A percentile compares a stretch with the other conserved stretches of the same genome.
Conservation (phyloP, 2,329 filamentous ascomycete species). For the Cladorrhinum sp. region DNA sequence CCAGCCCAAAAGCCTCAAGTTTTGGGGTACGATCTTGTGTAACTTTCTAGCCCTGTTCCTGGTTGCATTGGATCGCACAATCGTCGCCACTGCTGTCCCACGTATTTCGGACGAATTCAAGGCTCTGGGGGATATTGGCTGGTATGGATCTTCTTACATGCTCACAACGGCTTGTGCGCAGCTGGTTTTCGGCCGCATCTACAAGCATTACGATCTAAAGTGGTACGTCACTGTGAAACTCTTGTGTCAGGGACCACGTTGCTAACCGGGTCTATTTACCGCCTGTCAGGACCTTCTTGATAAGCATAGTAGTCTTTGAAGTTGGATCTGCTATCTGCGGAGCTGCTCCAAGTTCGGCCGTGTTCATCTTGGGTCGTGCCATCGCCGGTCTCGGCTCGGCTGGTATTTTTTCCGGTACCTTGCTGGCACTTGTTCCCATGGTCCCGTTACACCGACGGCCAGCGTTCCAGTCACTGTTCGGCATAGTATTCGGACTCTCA, state of each 20-base stretch:
- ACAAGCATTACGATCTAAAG: slow-evolving; percentile 52
- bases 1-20: slow-evolving; percentile 51
- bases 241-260: not conserved
- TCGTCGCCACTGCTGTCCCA: slow-evolving; percentile 54
- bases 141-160: slow-evolving; percentile 63
- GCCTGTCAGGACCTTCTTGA: slow-evolving; percentile 41
- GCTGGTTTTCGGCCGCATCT: slow-evolving; percentile 53
- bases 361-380: slow-evolving; percentile 56
- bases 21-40: slow-evolving; percentile 54
- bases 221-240: slow-evolving; percentile 33
- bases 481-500: slow-evolving; percentile 53
- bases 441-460: slow-evolving; percentile 59
- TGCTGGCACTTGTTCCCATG: slow-evolving; percentile 56
- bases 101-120: slow-evolving; percentile 56
- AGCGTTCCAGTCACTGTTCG: slow-evolving; percentile 56
- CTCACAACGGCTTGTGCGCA: slow-evolving; percentile 57
- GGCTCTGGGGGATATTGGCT: slow-evolving; percentile 59
- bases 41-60: slow-evolving; percentile 56
- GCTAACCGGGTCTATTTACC: not conserved
- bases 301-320: slow-evolving; percentile 51
- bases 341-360: slow-evolving; percentile 49
- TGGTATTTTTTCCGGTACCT: slow-evolving; percentile 56
- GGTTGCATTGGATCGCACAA: slow-evolving; percentile 57
- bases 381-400: slow-evolving; percentile 56
- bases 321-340: slow-evolving; percentile 54